Evolutionary conservation across 1,284 basidiomycete genomes (phyloP), one percentile per base, ranked within the genome.

Genomic region (Lentinula novae-zelandiae): DNA sequence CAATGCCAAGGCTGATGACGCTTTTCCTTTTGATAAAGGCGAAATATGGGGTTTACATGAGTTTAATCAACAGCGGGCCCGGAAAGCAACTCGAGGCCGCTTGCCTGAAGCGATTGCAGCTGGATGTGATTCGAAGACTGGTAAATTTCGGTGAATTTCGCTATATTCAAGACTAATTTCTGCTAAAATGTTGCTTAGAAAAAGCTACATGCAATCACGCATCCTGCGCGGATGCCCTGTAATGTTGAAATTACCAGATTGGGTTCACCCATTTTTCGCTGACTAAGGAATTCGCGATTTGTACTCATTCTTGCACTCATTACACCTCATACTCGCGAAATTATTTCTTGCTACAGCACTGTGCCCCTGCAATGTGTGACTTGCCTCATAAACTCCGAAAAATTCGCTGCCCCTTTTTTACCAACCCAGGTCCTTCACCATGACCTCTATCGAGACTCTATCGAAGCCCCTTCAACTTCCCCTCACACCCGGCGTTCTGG

Each of bases 401-500:
- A 33, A 34, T 50, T 34, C 1, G 10, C 13, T 17, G 4, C n/a
- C 27, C 13, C 31, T n/a, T 6, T 31, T 33, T 33, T 33, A 31
- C 20, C 17, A 22, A 46, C 20, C 17, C 17, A 46, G 8, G 1
- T 31, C 22, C 48, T 27, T 22, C 12, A 10, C 20, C 20, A 54
- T 54, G 38, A 22, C 53, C 31, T 40, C 51, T 6, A 33, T 60
- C 7, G 12, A 46, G 6, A 50, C 49, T 55, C 40, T 60, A 39
- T 52, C 76, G 34, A 77, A 78, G 64, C 82, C 82, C 4, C 77
- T 90, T 33, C 67, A 78, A 53, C 76, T 88, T n/a, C 92, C 92
- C 22, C 77, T 93, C 63, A 79, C 85, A 0, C 65, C 77, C 53
- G 84, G 85, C 60, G 76, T 87, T 62, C 80, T 96, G 60, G 78